Base-by-base conservation (phyloP, 495 filamentous ascomycete species). In the Thermothielavioides terrestris region DNA sequence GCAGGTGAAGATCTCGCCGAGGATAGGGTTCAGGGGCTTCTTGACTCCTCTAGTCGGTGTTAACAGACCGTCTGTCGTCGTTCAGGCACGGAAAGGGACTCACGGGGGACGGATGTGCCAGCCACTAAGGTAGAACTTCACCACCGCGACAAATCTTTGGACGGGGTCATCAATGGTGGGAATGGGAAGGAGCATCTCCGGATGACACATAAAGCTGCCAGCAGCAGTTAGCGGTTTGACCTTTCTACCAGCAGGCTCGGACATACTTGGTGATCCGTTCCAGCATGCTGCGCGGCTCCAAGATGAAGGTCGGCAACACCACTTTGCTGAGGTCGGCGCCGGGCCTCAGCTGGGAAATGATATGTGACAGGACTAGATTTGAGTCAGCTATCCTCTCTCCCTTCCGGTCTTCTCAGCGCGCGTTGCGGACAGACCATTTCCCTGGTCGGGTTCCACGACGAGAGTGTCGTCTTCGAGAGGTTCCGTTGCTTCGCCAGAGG, bases 61-160 rank as follows among this genome's bases (percentile, higher is more conserved):
- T 44, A 66, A 57, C 48, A 41, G 15, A 17, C 10, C 10, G 23
- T 18, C 43, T 10, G 7, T 30, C 1, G 21, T 35, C 15, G 5
- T 17, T 3, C 28, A 9, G 12, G 31, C n/a, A 4, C 20, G 11
- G 1, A 15, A 5, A 32, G 14, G 28, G 22, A 77, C 85, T 55
- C 82, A 95, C 91, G 88, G 87, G 52, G 92, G 90, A 68, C 91
- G 94, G 65, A 99, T 96, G 66, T 99, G 92, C 92, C 92, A 99
- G 53, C 92, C 92, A 64, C 89, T 94, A 43, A 99, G 68, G 66
- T 99, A 99, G 65, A 99, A 97, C 63, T 94, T 96, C 54, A 95
- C 84, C 9, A 99, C 92, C 0, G 88, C 83, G 5, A 99, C 80
- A 63, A 99, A 99, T 59, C 92, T 79, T 57, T 91, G 70, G 34